phyloP scores from a whole-genome alignment of 2,329 filamentous ascomycete genomes.

The Ceratocystis huliohia region DNA sequence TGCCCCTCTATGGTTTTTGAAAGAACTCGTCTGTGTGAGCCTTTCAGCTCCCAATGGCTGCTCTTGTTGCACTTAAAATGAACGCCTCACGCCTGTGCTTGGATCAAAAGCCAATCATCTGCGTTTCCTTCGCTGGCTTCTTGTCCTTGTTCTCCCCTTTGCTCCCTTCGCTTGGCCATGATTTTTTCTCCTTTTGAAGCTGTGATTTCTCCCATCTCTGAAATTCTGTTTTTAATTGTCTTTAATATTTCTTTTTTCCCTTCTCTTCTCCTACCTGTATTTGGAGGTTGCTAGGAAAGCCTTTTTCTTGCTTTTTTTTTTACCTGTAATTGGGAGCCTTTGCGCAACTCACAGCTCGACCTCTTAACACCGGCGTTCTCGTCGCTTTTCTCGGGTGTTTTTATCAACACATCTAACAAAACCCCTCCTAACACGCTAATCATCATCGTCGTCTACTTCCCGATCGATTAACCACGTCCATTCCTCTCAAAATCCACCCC shows the following conservation, averaged over 20 bases:
- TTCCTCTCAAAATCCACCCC: slow-evolving; percentile 15
- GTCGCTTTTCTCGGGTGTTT: slow-evolving; percentile 12
- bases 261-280: not conserved
- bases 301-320: not conserved
- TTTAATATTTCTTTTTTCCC: slow-evolving; percentile 19
- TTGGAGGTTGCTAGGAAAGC: not conserved
- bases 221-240: slow-evolving; percentile 14
- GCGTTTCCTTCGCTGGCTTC: slow-evolving; percentile 9
- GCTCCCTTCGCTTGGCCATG: slow-evolving; percentile 2
- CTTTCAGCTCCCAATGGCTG: slow-evolving; percentile 13
- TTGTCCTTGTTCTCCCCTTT: not conserved
- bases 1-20: no score
- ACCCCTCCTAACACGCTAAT: slow-evolving; percentile 18
- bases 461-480: not conserved
- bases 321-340: not conserved
- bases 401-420: slow-evolving; percentile 8
- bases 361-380: slow-evolving; percentile 5
- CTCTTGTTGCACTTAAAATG: slow-evolving; percentile 2
- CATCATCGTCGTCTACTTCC: slow-evolving; percentile 2
- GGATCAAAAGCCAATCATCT: slow-evolving; percentile 11
- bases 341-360: slow-evolving; percentile 14
- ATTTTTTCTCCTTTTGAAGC: slow-evolving; percentile 1
- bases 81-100: slow-evolving; percentile 9
- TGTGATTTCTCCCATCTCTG: not conserved
- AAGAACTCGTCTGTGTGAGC: no score